phyloP scores from a whole-genome alignment of 2,329 filamentous ascomycete species.

The Blumeria graminis region DNA sequence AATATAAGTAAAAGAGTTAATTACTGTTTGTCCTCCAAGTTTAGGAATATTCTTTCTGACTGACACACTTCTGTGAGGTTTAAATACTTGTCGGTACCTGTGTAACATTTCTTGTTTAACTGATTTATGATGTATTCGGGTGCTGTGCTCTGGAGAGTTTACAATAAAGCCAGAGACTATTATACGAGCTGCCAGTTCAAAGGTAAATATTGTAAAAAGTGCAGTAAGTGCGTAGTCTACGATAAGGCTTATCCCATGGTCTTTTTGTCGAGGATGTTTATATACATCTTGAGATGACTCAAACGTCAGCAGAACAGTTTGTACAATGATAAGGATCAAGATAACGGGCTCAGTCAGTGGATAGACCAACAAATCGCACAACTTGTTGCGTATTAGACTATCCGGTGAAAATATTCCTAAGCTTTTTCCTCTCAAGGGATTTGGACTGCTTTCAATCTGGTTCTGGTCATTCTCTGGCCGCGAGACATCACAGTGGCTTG shows the following conservation, averaged over 20 bases:
- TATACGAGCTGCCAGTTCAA: slow-evolving; percentile 61
- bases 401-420: slow-evolving; percentile 65
- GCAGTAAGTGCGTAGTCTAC: slow-evolving; percentile 35
- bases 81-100: slow-evolving; percentile 57
- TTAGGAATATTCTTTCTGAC: slow-evolving; percentile 8
- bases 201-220: slow-evolving; percentile 72
- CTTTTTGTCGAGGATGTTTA: slow-evolving; percentile 28
- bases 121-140: slow-evolving; percentile 55
- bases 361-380: slow-evolving; percentile 71
- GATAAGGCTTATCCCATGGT: slow-evolving; percentile 32
- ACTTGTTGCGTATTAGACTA: slow-evolving; percentile 43
- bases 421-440: slow-evolving; percentile 69
- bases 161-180: slow-evolving; percentile 85
- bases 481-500: slow-evolving; percentile 9
- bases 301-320: slow-evolving; percentile 68
- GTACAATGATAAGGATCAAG: slow-evolving; percentile 64
- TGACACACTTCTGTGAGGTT: slow-evolving; percentile 41
- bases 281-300: slow-evolving; percentile 56
- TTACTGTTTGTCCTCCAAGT: slow-evolving; percentile 8
- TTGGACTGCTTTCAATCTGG: slow-evolving; percentile 23
- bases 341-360: slow-evolving; percentile 72
- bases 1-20: slow-evolving; percentile 29
- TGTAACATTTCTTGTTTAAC: slow-evolving; percentile 49
- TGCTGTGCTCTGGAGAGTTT: slow-evolving; percentile 81
- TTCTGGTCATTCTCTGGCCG: slow-evolving; percentile 7